Evolutionary conservation across 179 eudicot genomes (phyloP).

Genomic region (Drosera spatulata): DNA sequence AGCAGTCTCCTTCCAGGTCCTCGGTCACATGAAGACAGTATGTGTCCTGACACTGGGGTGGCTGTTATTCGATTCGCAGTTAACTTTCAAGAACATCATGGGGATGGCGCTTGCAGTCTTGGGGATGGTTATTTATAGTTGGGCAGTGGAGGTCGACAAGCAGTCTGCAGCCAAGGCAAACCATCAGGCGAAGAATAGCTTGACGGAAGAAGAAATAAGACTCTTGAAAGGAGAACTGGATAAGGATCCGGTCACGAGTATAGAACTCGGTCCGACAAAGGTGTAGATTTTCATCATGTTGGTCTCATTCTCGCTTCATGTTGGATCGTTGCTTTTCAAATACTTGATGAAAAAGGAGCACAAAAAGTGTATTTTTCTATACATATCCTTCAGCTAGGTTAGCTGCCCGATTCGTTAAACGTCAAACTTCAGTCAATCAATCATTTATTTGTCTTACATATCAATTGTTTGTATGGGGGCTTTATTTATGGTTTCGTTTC

Average conservation of each 20-base stretch:
- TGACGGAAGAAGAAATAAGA: constrained; percentile 43
- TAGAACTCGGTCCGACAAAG: constrained; percentile 22
- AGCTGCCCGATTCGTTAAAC: too few species aligned
- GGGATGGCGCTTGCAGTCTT: constrained; percentile 41
- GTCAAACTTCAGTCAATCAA: too few species aligned
- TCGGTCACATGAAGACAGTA: constrained; percentile 58
- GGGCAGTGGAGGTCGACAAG: constrained; percentile 46
- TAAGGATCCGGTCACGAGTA: constrained; percentile 13
- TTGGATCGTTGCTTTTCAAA: neutral
- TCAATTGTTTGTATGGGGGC: too few species aligned
- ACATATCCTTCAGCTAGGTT: too few species aligned
- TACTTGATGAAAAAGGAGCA: neutral
- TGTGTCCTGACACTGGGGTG: constrained; percentile 41
- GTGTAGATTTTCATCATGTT: neutral
- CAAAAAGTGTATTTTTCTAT: too few species aligned
- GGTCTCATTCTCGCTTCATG: neutral
- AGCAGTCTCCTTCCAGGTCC: constrained; percentile 54
- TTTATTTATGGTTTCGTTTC: too few species aligned
- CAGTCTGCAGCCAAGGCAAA: constrained; percentile 19
- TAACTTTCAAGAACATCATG: constrained; percentile 43
- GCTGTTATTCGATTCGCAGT: constrained; percentile 42
- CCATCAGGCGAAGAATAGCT: constrained; percentile 21
- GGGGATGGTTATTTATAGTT: constrained; percentile 50
- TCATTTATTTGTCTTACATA: too few species aligned
- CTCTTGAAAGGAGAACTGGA: constrained; percentile 33